phyloP scores from a whole-genome alignment of 495 filamentous ascomycete species.

The Aspergillus diversus region DNA sequence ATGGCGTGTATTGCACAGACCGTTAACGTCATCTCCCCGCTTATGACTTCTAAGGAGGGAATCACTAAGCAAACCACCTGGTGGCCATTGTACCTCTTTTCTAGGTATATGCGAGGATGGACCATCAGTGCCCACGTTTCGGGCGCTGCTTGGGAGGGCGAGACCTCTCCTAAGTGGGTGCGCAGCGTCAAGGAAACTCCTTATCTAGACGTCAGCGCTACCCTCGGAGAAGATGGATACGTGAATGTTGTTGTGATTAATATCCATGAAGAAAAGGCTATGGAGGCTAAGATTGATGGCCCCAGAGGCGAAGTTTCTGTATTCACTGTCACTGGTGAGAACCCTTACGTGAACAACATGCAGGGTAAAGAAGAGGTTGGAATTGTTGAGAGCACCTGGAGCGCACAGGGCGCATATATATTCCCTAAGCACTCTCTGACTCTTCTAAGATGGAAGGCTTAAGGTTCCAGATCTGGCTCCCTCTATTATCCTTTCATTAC shows the following conservation, averaged over 20 bases:
- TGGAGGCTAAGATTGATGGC: constrained; percentile 60
- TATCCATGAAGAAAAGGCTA: constrained; percentile 60
- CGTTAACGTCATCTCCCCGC: constrained; percentile 77
- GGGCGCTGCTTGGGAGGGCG: constrained; percentile 61
- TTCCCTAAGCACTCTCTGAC: constrained; percentile 71
- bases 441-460: constrained; percentile 66
- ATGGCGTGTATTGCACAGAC: constrained; percentile 84
- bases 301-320: constrained; percentile 50
- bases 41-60: constrained; percentile 68
- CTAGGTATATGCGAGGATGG: constrained; percentile 73
- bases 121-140: constrained; percentile 65
- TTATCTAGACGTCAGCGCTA: constrained; percentile 72
- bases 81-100: constrained; percentile 76
- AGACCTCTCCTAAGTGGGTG: constrained; percentile 67
- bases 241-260: constrained; percentile 72
- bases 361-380: constrained; percentile 62
- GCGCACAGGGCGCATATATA: constrained; percentile 56
- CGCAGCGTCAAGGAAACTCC: constrained; percentile 65
- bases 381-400: constrained; percentile 63
- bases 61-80: constrained; percentile 75
- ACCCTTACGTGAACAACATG: constrained; percentile 60
- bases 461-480: constrained; percentile 16
- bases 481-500: background rate
- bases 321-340: constrained; percentile 62
- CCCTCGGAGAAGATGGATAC: constrained; percentile 61